Evolutionary conservation across 2,329 filamentous ascomycete species (phyloP), one percentile per base, ranked within the genome.

Genomic region (Diaporthe sp.): DNA sequence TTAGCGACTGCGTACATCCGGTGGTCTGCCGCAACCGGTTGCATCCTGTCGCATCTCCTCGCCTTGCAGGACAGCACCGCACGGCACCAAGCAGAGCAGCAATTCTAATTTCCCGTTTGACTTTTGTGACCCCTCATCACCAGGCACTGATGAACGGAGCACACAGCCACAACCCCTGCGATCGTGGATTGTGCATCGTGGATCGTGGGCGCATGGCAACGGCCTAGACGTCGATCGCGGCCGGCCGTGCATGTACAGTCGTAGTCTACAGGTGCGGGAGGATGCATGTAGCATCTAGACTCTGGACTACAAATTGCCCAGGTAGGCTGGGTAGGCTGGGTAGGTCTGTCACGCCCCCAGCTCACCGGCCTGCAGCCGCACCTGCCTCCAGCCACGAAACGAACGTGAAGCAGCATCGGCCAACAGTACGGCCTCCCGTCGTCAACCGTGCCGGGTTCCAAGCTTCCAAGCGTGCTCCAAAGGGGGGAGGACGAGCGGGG

Each of bases 91-190:
- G 57, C 31, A 61, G 58, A 42, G 28, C 15, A 47, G 61, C 42
- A 65, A 49, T 49, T 49, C 17, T 49, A 49, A 34, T 65, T 65
- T 44, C 63, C 44, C 28, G 63, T 67, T 67, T 67, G 63, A 67
- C 63, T 67, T 51, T 65, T 47, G 25, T 65, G 37, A 67, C 63
- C 63, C 61, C 61, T 67, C 61, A 51, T 15, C 57, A 25, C 34
- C 57, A 37, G 37, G 37, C 49, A 12, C n/a, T 25, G 44, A 49
- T 20, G 17, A 49, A 49, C 44, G 44, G 44, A 22, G 17, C 49
- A 37, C 55, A 58, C 60, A 47, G 61, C 61, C 61, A 65, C 61
- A 65, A 63, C 37, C 61, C 61, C 42, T 49, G 61, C 61, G 61
- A 65, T 65, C 61, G 58, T 13, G n/a, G 7, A 65, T 47, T 25